A percentile compares a stretch with the other conserved stretches of the same genome.
These are phyloP conservation scores for Dendrobium huoshanense DNA, from an alignment of 106 monocot genomes.

Conservation along the genomic window DNA sequence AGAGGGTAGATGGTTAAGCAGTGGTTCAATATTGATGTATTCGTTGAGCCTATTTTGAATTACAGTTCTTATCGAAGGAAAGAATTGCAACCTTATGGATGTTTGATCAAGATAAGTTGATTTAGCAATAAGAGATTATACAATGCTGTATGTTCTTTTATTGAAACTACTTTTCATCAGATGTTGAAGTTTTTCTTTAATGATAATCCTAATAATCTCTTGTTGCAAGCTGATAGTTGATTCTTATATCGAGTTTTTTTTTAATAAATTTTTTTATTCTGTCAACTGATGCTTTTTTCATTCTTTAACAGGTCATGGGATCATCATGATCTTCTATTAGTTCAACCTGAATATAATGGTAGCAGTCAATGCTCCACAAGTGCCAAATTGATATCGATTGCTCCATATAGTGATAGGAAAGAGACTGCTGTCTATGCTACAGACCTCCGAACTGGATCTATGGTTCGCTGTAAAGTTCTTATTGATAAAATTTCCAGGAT, in stretches of 20 bases:
- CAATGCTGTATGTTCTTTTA: not conserved
- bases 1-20: not conserved
- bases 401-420: conserved; percentile 66
- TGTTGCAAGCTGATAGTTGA: not conserved
- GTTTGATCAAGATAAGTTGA: not conserved
- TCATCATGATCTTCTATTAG: conserved; percentile 86
- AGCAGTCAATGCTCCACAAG: conserved; percentile 78
- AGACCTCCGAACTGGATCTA: conserved; percentile 50
- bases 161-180: not conserved
- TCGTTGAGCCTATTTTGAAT: not conserved
- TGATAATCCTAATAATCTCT: not conserved
- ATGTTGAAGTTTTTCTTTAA: not conserved
- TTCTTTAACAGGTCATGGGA: conserved; percentile 82
- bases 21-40: not conserved
- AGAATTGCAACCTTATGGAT: not conserved
- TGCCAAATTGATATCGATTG: conserved; percentile 70
- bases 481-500: conserved; percentile 77
- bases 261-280: not conserved
- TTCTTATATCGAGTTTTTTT: not conserved
- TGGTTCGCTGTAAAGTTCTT: conserved; percentile 82
- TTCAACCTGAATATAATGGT: conserved; percentile 82
- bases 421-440: conserved; percentile 91
- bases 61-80: not conserved
- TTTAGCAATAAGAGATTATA: not conserved
- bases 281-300: not conserved